Conservation (phyloP, 2,329 filamentous ascomycete species). For the Domatiomyces catenatus region DNA sequence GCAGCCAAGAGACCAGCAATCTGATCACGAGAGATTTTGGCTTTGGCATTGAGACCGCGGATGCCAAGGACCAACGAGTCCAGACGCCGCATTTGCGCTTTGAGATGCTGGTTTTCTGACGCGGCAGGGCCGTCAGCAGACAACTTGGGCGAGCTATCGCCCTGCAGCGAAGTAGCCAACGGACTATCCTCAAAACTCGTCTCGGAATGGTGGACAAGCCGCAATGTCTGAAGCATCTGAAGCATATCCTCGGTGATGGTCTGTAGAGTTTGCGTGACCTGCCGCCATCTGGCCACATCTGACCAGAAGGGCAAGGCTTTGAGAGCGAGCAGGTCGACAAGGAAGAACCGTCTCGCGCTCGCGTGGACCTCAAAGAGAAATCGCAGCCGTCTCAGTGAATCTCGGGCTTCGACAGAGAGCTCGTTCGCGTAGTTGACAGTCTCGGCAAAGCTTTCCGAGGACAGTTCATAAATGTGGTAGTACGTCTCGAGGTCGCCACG, state of each 20-base stretch:
- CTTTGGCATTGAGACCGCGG: conserved; percentile 80
- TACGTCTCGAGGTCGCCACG: conserved; percentile 78
- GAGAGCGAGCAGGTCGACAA: conserved; percentile 78
- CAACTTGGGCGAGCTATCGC: not conserved
- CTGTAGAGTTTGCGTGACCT: conserved; percentile 56
- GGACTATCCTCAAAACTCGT: not conserved
- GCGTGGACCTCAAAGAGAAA: conserved; percentile 67
- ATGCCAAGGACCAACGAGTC: conserved; percentile 81
- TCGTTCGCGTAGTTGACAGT: conserved; percentile 50
- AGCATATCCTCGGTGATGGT: conserved; percentile 44
- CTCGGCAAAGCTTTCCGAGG: conserved; percentile 55
- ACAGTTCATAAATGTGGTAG: conserved; percentile 76
- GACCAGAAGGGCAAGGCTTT: conserved; percentile 45
- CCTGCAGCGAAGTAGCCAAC: not conserved
- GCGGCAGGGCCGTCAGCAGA: conserved; percentile 14
- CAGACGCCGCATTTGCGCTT: conserved; percentile 74
- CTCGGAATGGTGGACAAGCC: not conserved
- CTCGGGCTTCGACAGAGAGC: conserved; percentile 56
- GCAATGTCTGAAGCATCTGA: conserved; percentile 5
- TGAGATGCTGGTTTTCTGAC: conserved; percentile 67
- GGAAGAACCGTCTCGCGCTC: conserved; percentile 64
- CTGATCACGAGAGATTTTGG: conserved; percentile 81
- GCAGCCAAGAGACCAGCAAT: conserved; percentile 55
- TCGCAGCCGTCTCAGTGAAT: conserved; percentile 67
- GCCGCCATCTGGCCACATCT: conserved; percentile 29